Conservation (phyloP, 495 filamentous ascomycete genomes). For the Emericellopsis terricola region DNA sequence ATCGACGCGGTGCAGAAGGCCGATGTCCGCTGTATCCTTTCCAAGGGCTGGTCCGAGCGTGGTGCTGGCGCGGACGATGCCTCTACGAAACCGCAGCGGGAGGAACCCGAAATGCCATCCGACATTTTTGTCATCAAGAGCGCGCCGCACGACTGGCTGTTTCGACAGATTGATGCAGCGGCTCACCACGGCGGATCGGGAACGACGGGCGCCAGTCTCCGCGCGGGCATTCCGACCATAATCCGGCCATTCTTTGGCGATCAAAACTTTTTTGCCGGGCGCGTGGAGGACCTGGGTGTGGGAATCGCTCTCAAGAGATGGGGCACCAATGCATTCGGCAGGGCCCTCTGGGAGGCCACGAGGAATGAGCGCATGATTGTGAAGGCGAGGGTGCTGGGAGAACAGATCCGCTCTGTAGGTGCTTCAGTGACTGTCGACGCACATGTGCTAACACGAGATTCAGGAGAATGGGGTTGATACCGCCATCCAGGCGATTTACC, state of each 20-base stretch:
- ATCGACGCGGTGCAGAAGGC: slow-evolving; percentile 83
- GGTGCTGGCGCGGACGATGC: slow-evolving; percentile 20
- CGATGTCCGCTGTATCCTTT: slow-evolving; percentile 86
- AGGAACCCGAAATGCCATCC: slow-evolving; percentile 56
- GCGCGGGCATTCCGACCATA: slow-evolving; percentile 85
- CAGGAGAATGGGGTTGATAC: slow-evolving; percentile 79
- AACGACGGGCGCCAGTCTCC: slow-evolving; percentile 84
- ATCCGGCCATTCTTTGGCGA: slow-evolving; percentile 96
- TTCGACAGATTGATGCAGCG: slow-evolving; percentile 83
- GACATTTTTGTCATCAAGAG: slow-evolving; percentile 78
- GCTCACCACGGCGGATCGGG: slow-evolving; percentile 91
- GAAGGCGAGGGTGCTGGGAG: slow-evolving; percentile 65
- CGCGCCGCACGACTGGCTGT: slow-evolving; percentile 94
- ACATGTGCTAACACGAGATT: slow-evolving; percentile 5
- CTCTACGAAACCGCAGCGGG: slow-evolving; percentile 6
- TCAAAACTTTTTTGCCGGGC: slow-evolving; percentile 84
- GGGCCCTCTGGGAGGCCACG: slow-evolving; percentile 84
- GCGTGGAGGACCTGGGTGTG: slow-evolving; percentile 84
- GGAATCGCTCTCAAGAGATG: slow-evolving; percentile 80
- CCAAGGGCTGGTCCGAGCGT: slow-evolving; percentile 98
- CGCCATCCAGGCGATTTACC: slow-evolving; percentile 85
- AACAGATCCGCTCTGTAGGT: slow-evolving; percentile 71
- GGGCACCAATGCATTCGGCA: slow-evolving; percentile 62
- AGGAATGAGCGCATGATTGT: slow-evolving; percentile 75
- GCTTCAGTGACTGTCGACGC: too few relatives aligned